Base-by-base conservation (phyloP, 2,329 filamentous ascomycete genomes). In the Fusarium oligoseptatum region DNA sequence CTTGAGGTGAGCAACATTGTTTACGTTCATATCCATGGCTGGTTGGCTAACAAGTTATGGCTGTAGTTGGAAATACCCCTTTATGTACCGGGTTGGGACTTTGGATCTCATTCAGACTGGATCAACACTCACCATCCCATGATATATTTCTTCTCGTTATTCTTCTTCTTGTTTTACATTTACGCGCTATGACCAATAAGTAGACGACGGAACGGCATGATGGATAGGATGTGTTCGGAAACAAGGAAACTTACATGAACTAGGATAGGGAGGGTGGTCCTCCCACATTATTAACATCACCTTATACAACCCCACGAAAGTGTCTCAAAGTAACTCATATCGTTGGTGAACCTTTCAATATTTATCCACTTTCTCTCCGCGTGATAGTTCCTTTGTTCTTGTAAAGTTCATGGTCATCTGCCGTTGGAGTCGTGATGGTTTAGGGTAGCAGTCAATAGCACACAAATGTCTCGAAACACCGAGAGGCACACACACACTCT, bases 21-120 rank as follows among this genome's bases (percentile, higher is more conserved):
- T 12, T 32, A 11, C 2, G 22, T 12, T 14, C 32, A 5, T n/a
- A n/a, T 32, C 4, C 7, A 7, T 14, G 14, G 20, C 9, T 27
- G n/a, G 29, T 6, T 22, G 36, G 64, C 41, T 74, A 27, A 74
- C 34, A 15, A 2, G 10, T 12, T 52, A 20, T 14, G 3, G 7
- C 12, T 48, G n/a, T 14, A 74, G 71, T 66, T 72, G 45, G 24
- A 72, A 24, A 68, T 67, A 64, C 58, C 67, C 65, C 27, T 61
- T 36, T 57, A 29, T 68, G 48, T 29, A 32, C 48, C 15, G 24
- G 24, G 27, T n/a, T 52, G 48, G 48, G 48, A 32, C 9, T 32
- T 52, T n/a, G 6, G 15, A 27, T 52, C 48, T 32, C 3, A 7
- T 29, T 52, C 48, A 52, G 48, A 32, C 17, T 29, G 24, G 15